Base-by-base conservation (phyloP, 1,139 yeast genomes). In the Blastobotrys proliferans region DNA sequence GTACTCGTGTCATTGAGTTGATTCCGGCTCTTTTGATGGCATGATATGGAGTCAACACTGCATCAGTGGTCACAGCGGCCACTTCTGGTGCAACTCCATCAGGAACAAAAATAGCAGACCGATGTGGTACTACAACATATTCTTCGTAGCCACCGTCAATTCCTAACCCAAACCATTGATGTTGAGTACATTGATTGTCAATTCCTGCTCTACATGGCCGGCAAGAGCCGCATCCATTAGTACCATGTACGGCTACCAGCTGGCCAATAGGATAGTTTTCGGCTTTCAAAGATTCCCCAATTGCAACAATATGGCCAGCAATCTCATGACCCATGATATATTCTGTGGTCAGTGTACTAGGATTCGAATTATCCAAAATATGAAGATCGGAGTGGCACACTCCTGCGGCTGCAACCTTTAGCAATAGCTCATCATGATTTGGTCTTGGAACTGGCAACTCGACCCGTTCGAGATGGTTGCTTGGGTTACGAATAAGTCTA, bases 271-370 rank as follows among this genome's bases (percentile, higher is more conserved):
- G 53, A 54, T 60, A 71, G 9, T 53, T 49, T 21, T 53, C 52
- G 22, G 51, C 41, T 31, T 54, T 54, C 3, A 57, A 58, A 3
- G 55, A 62, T 1, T 51, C 48, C 6, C 80, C 80, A 3, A 65
- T 64, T 19, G 60, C 57, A 24, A 62, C 69, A 26, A 75, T 58
- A 44, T 59, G 62, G 1, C 79, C 81, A 3, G 77, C 75, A 37
- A 75, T 70, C 57, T 76, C 80, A 56, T 76, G 80, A 17, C 81
- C 81, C 74, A 76, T 72, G 18, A 74, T 67, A 51, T 70, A 73
- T 36, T 62, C 60, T 6, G 3, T 9, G 3, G 9, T 6, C 13
- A 6, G 11, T n/a, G n/a, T n/a, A 3, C n/a, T 8, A 17, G 20
- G 21, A 20, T 16, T 28, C 8, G 19, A 26, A 11, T 32, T 35